Percentiles rank a stretch among this genome's conserved stretches.
Conservation (phyloP, 345 rosid genomes). For the Hibiscus trionum region DNA sequence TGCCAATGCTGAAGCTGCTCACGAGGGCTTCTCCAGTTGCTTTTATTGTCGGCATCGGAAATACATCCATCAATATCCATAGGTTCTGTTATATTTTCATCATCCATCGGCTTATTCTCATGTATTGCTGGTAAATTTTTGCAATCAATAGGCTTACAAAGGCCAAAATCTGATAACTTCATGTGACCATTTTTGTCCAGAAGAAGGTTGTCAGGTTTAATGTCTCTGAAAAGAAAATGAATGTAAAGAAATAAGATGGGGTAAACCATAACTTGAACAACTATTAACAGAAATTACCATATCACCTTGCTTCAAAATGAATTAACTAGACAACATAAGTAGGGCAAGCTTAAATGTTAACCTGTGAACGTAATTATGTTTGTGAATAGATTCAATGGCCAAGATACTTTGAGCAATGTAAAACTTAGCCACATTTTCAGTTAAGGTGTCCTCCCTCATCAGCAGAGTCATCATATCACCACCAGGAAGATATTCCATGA, state of each 20-base stretch:
- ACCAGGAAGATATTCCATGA: slow-evolving; percentile 97
- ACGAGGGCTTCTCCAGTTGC: slow-evolving; percentile 80
- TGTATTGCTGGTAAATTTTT: slow-evolving; percentile 62
- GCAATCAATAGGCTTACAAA: slow-evolving; percentile 95
- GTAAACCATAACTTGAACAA: slow-evolving; percentile 6
- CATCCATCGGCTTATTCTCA: slow-evolving; percentile 64
- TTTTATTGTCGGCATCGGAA: slow-evolving; percentile 63
- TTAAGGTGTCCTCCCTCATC: slow-evolving; percentile 84
- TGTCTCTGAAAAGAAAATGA: slow-evolving; percentile 55
- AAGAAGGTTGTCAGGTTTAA: slow-evolving; percentile 94
- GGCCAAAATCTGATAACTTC: slow-evolving; percentile 97
- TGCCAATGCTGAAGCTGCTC: slow-evolving; percentile 99
- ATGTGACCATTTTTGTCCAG: slow-evolving; percentile 90
- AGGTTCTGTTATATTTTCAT: slow-evolving; percentile 51
- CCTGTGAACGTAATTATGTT: slow-evolving; percentile 91
- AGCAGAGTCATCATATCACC: slow-evolving; percentile 96
- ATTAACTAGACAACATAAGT: slow-evolving; percentile 1
- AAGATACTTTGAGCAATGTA: slow-evolving; percentile 92
- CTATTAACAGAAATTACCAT: neutral
- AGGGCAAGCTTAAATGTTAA: slow-evolving; percentile 23
- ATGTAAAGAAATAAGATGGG: slow-evolving; percentile 16
- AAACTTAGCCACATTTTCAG: slow-evolving; percentile 75
- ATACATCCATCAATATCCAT: slow-evolving; percentile 83
- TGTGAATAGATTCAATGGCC: slow-evolving; percentile 94
- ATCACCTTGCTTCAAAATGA: slow-evolving; percentile 6